phyloP scores from a whole-genome alignment of 2,329 filamentous ascomycete genomes.

The Exophiala viscosa region DNA sequence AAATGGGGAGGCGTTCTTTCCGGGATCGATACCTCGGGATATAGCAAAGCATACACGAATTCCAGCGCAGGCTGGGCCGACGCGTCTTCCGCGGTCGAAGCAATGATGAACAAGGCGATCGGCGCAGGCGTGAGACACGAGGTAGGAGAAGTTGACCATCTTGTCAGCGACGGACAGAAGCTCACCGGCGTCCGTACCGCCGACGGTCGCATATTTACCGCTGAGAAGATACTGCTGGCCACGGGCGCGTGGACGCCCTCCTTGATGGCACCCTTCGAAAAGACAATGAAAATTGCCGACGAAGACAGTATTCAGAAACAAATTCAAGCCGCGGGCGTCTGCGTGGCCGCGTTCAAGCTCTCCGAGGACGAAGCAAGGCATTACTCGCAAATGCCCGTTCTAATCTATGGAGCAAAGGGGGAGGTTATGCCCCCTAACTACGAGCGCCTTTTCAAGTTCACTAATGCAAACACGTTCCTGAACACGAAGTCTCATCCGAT shows the following conservation, averaged over 20 bases:
- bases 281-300: constrained; percentile 43
- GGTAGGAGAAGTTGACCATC: constrained; percentile 42
- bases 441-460: constrained; percentile 58
- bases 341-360: constrained; percentile 56
- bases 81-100: constrained; percentile 45
- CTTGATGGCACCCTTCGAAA: constrained; percentile 51
- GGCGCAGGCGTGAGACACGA: constrained; percentile 45
- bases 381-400: constrained; percentile 52
- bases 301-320: constrained; percentile 50
- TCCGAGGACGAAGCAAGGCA: constrained; percentile 47
- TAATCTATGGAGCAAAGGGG: constrained; percentile 47
- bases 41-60: constrained; percentile 47
- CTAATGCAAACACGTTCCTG: constrained; percentile 57
- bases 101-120: constrained; percentile 44
- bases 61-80: constrained; percentile 54
- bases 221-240: constrained; percentile 53
- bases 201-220: constrained; percentile 47
- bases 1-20: constrained; percentile 42
- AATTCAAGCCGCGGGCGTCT: constrained; percentile 58
- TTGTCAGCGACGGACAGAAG: constrained; percentile 37
- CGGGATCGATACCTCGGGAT: constrained; percentile 36
- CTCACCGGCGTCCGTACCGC: constrained; percentile 47
- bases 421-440: constrained; percentile 49
- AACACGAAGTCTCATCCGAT: constrained; percentile 49
- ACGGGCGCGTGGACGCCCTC: constrained; percentile 57